Evolutionary conservation across 2,329 filamentous ascomycete species (phyloP), one percentile per base, ranked within the genome.

Genomic region (Chaetothyriales sp.): DNA sequence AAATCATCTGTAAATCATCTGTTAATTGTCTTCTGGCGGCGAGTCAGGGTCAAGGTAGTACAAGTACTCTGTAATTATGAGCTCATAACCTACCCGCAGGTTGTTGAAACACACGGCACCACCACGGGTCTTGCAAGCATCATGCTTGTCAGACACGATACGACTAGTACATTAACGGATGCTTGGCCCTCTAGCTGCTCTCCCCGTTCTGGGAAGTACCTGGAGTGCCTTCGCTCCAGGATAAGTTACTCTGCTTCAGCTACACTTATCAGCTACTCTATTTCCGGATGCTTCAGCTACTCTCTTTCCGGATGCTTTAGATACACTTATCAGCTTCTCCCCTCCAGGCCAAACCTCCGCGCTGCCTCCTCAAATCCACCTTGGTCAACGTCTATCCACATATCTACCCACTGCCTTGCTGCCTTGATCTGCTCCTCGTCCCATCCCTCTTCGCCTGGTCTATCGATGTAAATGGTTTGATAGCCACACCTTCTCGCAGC

Each of bases 381-480:
- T 54, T 71, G 59, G 10, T 64, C 66, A 22, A 85, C 57, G 62
- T 67, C 67, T 18, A 73, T 51, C 78, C 79, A 83, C 47, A 84
- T 62, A 65, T 87, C 82, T 8, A 86, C 81, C 74, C 78, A 84
- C 52, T 74, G 77, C 49, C 75, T 72, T 43, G 70, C 69, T 57
- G 77, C 74, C 40, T 72, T 69, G 22, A 77, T 69, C 20, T 77
- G 67, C 4, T 78, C 76, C 18, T 59, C 50, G 7, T 61, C 60
- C 77, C 78, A 83, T 5, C 70, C 72, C 66, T 89, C 86, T 67
- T 94, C 86, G 44, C 65, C 59, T 2, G 67, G 65, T 53, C 86
- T 72, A 68, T 86, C 84, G 2, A 92, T 78, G 63, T 89, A 92
- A 2, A 92, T 73, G 0, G 85, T 86, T 60, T 76, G 73, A 54